phyloP scores from a whole-genome alignment of 495 filamentous ascomycete genomes.

The Parmelia sp. region DNA sequence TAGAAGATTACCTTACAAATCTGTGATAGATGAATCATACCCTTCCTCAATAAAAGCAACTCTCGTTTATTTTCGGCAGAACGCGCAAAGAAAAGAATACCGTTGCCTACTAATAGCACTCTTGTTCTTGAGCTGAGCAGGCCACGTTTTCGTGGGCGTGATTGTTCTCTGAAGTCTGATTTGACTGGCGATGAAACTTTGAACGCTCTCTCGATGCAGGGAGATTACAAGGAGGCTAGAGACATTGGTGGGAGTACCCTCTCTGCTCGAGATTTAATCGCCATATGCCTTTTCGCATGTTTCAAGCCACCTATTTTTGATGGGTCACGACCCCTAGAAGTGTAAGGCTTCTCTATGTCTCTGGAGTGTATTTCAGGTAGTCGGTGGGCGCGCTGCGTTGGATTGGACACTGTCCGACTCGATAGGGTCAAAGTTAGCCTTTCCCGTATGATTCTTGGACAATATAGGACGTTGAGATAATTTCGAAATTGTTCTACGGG shows the following conservation, averaged over 20 bases:
- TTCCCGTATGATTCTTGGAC: too few species aligned
- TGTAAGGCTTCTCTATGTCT: neutral
- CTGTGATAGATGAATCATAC: conserved; percentile 49
- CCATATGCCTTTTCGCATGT: too few species aligned
- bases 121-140: neutral
- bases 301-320: too few species aligned
- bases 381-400: too few species aligned
- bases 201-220: neutral
- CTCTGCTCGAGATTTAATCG: neutral
- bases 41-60: neutral
- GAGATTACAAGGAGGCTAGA: neutral
- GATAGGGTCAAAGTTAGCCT: too few species aligned
- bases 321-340: too few species aligned
- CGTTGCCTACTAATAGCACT: neutral
- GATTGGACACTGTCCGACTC: too few species aligned
- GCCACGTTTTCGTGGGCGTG: too few species aligned
- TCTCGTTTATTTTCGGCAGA: neutral
- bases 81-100: neutral
- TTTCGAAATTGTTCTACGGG: neutral
- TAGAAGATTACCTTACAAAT: conserved; percentile 98
- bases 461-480: neutral
- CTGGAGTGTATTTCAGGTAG: neutral
- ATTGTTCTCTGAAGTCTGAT: neutral
- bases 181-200: neutral
- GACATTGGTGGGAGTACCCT: neutral